These are phyloP conservation scores for Pseudisothecium myosuroides DNA, from an alignment of 225 moss, liverwort and hornwort genomes.

Conservation along the genomic window DNA sequence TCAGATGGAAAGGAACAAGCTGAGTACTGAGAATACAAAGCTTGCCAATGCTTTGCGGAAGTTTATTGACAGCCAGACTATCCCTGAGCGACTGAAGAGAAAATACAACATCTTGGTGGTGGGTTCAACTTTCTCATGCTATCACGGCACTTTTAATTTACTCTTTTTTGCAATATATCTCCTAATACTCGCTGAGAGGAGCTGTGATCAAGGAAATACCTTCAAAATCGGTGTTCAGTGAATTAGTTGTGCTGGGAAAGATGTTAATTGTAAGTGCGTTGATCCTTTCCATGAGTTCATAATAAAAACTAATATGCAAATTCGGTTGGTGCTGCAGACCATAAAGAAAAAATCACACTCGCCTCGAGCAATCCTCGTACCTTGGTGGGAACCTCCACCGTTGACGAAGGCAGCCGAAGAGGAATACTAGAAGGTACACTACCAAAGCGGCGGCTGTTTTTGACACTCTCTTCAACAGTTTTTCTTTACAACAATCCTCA, in stretches of 20 bases:
- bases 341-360: conserved; percentile 15
- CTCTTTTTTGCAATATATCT: background rate
- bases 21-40: conserved; percentile 47
- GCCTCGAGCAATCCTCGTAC: background rate
- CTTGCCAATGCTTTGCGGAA: conserved; percentile 33
- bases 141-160: background rate
- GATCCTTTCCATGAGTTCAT: background rate
- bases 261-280: background rate
- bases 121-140: background rate
- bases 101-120: conserved; percentile 36
- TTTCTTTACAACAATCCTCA: background rate
- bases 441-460: background rate
- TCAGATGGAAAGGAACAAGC: conserved; percentile 47
- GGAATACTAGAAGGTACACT: background rate
- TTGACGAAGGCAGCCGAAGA: background rate
- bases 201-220: background rate
- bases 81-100: conserved; percentile 15
- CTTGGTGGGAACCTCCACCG: background rate
- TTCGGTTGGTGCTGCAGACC: background rate
- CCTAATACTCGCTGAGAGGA: background rate
- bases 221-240: background rate
- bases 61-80: conserved; percentile 48
- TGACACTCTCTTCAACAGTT: background rate
- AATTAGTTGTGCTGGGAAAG: background rate
- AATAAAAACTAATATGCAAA: background rate